A percentile compares a stretch with the other conserved stretches of the same genome.
Conservation (phyloP, 257 asterid species). For the Nemophila menziesii region DNA sequence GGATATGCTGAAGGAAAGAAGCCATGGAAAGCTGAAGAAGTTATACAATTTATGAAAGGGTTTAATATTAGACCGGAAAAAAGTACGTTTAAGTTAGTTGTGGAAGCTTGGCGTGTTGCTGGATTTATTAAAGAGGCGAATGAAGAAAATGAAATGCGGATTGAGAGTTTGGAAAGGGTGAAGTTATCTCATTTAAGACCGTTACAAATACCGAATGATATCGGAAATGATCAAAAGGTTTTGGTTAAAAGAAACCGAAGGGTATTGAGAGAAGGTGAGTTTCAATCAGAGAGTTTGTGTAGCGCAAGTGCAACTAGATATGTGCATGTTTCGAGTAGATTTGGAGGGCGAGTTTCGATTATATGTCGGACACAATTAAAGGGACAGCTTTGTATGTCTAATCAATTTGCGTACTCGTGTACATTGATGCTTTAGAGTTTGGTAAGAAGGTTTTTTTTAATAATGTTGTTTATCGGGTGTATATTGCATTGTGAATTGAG, state of each 20-base stretch:
- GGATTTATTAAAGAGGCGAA: constrained; percentile 37
- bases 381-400: constrained; percentile 31
- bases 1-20: constrained; percentile 46
- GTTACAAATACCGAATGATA: constrained; percentile 43
- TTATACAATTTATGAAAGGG: constrained; percentile 31
- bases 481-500: not conserved
- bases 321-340: constrained; percentile 23
- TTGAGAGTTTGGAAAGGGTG: constrained; percentile 29
- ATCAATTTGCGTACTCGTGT: constrained; percentile 31
- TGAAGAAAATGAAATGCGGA: constrained; percentile 11
- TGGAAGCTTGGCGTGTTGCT: constrained; percentile 37
- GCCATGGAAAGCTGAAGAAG: constrained; percentile 54
- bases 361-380: constrained; percentile 32
- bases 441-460: not conserved
- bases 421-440: constrained; percentile 34
- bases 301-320: constrained; percentile 30
- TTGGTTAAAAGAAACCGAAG: constrained; percentile 27
- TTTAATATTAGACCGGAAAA: constrained; percentile 37
- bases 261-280: constrained; percentile 41
- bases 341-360: constrained; percentile 25
- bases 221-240: constrained; percentile 33
- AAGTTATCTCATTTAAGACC: constrained; percentile 19
- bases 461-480: not conserved
- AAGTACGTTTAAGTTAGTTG: constrained; percentile 28
- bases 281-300: constrained; percentile 22